A percentile compares a stretch with the other conserved stretches of the same genome.
phyloP scores from a whole-genome alignment of 2,329 filamentous ascomycete genomes.

The Neurospora sp. region DNA sequence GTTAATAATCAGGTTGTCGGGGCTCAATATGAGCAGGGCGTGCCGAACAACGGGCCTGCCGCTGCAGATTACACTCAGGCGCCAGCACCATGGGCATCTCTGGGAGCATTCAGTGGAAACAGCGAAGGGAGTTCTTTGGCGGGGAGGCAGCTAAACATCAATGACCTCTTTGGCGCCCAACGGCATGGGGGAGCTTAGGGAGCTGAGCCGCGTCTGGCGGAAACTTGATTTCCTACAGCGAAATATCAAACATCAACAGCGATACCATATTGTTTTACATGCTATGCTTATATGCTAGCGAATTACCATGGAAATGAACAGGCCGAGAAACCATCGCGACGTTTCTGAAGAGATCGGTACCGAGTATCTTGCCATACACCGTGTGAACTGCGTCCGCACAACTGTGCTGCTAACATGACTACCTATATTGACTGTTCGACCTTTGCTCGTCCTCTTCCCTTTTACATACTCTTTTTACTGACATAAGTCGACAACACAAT shows the following conservation, averaged over 20 bases:
- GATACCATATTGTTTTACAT: background rate
- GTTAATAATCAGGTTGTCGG: slow-evolving; percentile 9
- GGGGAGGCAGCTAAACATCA: slow-evolving; percentile 31
- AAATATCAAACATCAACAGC: background rate
- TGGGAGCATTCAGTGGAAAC: background rate
- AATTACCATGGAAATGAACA: too few relatives aligned
- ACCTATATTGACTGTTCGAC: background rate
- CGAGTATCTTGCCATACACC: background rate
- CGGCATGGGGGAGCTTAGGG: background rate
- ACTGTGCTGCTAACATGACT: background rate
- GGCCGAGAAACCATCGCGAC: too few relatives aligned
- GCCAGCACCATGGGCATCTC: background rate
- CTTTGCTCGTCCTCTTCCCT: background rate
- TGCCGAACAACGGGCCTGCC: slow-evolving; percentile 3
- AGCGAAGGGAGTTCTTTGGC: slow-evolving; percentile 16
- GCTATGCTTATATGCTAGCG: background rate
- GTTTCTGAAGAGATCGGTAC: too few relatives aligned
- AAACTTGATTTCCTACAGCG: background rate
- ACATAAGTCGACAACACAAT: background rate
- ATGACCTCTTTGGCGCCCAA: slow-evolving; percentile 31
- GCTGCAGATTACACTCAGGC: background rate
- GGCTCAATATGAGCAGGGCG: slow-evolving; percentile 6
- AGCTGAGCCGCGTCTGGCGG: background rate
- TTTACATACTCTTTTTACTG: background rate
- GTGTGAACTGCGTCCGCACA: background rate